Percentiles rank a stretch among this genome's conserved stretches.
These are phyloP conservation scores for Ceratopteris richardii DNA, from an alignment of 75 land plant genomes.

Conservation along the genomic window DNA sequence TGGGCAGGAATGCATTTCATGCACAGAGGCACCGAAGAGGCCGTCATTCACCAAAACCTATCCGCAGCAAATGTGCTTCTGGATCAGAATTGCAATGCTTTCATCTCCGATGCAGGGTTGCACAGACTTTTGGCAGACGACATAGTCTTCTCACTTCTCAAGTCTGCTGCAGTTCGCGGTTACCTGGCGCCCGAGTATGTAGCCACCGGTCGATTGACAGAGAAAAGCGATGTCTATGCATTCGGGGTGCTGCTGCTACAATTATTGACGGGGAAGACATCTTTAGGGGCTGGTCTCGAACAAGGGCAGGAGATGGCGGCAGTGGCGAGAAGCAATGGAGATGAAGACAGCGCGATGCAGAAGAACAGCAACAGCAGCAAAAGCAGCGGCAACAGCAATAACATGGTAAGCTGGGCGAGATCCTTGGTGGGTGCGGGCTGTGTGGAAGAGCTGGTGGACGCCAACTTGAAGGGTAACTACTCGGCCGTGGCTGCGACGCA, in stretches of 20 bases:
- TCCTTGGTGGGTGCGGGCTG: slow-evolving; percentile 33
- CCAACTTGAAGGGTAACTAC: slow-evolving; percentile 43
- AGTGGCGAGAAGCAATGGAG: too few species aligned
- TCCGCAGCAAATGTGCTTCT: slow-evolving; percentile 77
- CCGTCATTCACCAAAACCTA: slow-evolving; percentile 66
- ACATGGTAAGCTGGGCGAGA: slow-evolving; percentile 18
- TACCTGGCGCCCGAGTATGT: slow-evolving; percentile 85
- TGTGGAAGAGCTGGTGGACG: slow-evolving; percentile 48
- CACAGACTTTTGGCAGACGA: slow-evolving; percentile 74
- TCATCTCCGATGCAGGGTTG: slow-evolving; percentile 57
- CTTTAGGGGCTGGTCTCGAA: not conserved
- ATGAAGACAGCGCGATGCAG: not conserved
- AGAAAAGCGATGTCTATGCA: slow-evolving; percentile 77
- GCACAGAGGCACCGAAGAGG: slow-evolving; percentile 35
- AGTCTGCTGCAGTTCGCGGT: slow-evolving; percentile 70
- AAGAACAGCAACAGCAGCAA: not conserved
- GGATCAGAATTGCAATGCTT: slow-evolving; percentile 50
- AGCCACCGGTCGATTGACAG: slow-evolving; percentile 47
- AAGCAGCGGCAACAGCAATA: not conserved
- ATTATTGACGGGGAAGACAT: slow-evolving; percentile 51
- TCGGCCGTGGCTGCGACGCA: slow-evolving; percentile 46
- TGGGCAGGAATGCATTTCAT: slow-evolving; percentile 25
- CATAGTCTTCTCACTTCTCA: slow-evolving; percentile 63
- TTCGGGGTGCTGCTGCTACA: slow-evolving; percentile 75
- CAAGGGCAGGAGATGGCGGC: too few species aligned